phyloP scores from a whole-genome alignment of 2,329 filamentous ascomycete species.

The Aspergillus carbonarius region DNA sequence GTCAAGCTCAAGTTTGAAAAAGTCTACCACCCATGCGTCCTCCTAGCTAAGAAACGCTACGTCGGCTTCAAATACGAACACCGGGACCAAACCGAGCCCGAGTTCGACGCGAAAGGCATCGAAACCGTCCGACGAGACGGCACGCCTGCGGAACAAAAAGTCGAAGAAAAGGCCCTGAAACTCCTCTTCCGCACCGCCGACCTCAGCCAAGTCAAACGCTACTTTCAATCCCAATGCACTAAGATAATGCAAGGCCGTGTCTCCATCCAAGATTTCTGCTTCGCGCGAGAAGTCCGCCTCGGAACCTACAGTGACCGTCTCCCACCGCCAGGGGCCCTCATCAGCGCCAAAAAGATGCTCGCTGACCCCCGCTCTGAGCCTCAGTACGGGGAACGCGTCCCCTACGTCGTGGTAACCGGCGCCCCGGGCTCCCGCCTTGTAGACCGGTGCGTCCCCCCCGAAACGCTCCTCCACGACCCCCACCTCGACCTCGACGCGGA shows the following conservation, averaged over 20 bases:
- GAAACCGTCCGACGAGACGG: slow-evolving; percentile 95
- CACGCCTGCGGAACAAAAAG: slow-evolving; percentile 92
- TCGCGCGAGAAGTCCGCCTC: slow-evolving; percentile 86
- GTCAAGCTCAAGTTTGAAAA: slow-evolving; percentile 98
- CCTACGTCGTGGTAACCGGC: slow-evolving; percentile 89
- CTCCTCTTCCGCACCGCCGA: slow-evolving; percentile 88
- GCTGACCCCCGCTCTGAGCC: slow-evolving; percentile 83
- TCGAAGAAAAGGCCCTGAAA: slow-evolving; percentile 87
- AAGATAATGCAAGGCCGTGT: slow-evolving; percentile 91
- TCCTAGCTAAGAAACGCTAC: slow-evolving; percentile 96
- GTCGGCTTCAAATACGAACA: slow-evolving; percentile 96
- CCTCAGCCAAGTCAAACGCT: slow-evolving; percentile 80
- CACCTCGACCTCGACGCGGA: slow-evolving; percentile 84
- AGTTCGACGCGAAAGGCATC: slow-evolving; percentile 97
- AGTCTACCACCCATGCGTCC: slow-evolving; percentile 91
- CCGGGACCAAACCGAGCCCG: slow-evolving; percentile 70
- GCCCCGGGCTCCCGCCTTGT: slow-evolving; percentile 81
- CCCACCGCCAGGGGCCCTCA: slow-evolving; percentile 81
- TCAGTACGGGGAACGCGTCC: slow-evolving; percentile 91
- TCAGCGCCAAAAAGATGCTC: slow-evolving; percentile 83
- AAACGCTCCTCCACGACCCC: slow-evolving; percentile 73
- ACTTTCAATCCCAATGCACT: slow-evolving; percentile 84
- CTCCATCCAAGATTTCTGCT: slow-evolving; percentile 93
- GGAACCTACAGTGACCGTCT: slow-evolving; percentile 81
- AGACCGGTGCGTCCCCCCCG: slow-evolving; percentile 86